phyloP scores from a whole-genome alignment of 2,329 filamentous ascomycete species.

The Paecilomyces dactylethromorphus region DNA sequence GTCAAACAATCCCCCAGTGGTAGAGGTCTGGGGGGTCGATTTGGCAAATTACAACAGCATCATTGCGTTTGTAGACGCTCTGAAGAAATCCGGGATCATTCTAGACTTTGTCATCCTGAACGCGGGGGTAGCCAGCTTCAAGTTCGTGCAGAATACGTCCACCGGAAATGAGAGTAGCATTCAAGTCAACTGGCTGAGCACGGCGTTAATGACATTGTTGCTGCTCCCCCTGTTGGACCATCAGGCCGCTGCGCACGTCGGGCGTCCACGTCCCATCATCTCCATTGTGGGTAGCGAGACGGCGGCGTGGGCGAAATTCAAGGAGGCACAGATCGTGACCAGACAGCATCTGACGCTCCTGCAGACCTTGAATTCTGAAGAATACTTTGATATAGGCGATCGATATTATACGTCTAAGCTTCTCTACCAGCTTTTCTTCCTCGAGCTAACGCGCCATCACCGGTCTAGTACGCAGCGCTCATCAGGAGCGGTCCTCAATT shows the following conservation, averaged over 20 bases:
- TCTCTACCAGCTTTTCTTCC: slow-evolving; percentile 6
- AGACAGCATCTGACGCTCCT: slow-evolving; percentile 6
- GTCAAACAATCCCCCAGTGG: slow-evolving; percentile 16
- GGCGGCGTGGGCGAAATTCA: slow-evolving; percentile 13
- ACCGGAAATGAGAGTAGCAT: slow-evolving; percentile 16
- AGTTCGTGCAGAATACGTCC: slow-evolving; percentile 5
- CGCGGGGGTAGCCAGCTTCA: slow-evolving; percentile 23
- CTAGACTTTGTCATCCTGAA: slow-evolving; percentile 34
- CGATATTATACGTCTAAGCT: slow-evolving; percentile 10
- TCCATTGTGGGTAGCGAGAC: slow-evolving; percentile 16
- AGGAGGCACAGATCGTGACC: slow-evolving; percentile 8
- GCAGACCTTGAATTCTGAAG: slow-evolving; percentile 6
- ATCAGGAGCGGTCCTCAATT: slow-evolving; percentile 9
- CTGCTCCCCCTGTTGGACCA: slow-evolving; percentile 13
- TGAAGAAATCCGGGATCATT: slow-evolving; percentile 14
- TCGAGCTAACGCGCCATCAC: neutral
- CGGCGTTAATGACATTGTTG: slow-evolving; percentile 15
- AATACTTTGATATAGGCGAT: slow-evolving; percentile 6
- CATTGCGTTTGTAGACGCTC: slow-evolving; percentile 25
- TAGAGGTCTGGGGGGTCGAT: slow-evolving; percentile 44
- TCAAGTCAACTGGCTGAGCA: slow-evolving; percentile 22
- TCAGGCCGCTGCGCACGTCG: slow-evolving; percentile 1
- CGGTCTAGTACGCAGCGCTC: neutral
- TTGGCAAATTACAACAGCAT: slow-evolving; percentile 33
- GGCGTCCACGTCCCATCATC: slow-evolving; percentile 10